Evolutionary conservation across 495 filamentous ascomycete genomes (phyloP).

Genomic region (Tirmania nivea): DNA sequence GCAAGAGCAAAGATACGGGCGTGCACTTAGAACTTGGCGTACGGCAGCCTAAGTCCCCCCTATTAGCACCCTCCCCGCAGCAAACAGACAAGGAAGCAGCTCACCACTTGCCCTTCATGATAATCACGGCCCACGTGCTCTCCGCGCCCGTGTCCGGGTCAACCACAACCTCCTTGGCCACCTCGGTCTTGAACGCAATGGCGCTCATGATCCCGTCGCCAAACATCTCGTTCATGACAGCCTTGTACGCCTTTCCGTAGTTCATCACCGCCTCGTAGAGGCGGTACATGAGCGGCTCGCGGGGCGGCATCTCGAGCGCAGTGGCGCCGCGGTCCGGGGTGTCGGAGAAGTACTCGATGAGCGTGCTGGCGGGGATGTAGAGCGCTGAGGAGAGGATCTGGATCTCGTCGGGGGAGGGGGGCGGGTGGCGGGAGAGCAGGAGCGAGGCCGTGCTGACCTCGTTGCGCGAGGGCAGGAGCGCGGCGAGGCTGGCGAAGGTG

Average conservation of each 20-base stretch:
- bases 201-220: slow-evolving; percentile 98
- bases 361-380: slow-evolving; percentile 31
- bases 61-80: neutral
- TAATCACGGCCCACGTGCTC: slow-evolving; percentile 72
- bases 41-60: no score
- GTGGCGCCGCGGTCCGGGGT: slow-evolving; percentile 63
- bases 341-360: slow-evolving; percentile 41
- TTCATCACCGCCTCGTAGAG: slow-evolving; percentile 96
- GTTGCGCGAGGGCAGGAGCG: slow-evolving; percentile 46
- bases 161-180: slow-evolving; percentile 85
- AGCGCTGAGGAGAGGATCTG: slow-evolving; percentile 47
- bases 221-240: slow-evolving; percentile 94
- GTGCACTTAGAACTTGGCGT: no score
- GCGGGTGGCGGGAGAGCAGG: slow-evolving; percentile 74
- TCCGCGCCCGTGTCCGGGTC: slow-evolving; percentile 67
- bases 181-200: slow-evolving; percentile 76
- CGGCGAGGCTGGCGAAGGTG: slow-evolving; percentile 61
- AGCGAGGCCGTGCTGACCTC: slow-evolving; percentile 83
- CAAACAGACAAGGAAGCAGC: slow-evolving; percentile 8
- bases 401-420: slow-evolving; percentile 58
- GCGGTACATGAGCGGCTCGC: slow-evolving; percentile 81
- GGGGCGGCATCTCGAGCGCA: slow-evolving; percentile 75
- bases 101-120: slow-evolving; percentile 82
- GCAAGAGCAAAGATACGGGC: no score
- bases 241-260: slow-evolving; percentile 94